Base-by-base conservation (phyloP, 495 filamentous ascomycete species). In the Penicillium bovifimosum region DNA sequence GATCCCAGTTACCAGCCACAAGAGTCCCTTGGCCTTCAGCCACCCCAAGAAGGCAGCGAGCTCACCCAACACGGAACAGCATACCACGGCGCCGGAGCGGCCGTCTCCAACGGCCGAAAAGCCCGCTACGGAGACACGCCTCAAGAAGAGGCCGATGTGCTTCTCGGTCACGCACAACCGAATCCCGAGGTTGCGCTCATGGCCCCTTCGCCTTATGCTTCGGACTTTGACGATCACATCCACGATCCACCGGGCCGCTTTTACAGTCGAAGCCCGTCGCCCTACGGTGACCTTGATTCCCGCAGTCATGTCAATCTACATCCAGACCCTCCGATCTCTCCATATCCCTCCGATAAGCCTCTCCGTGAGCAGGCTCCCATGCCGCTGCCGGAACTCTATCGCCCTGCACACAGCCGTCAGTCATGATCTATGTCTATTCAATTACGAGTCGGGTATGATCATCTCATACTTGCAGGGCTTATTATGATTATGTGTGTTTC, bases 1-100 rank as follows among this genome's bases (percentile, higher is more conserved):
- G 82, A 86, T 53, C 56, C 67, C 16, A 79, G 74, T 42, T 86
- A 86, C 50, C 64, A 63, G 38, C 58, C 55, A n/a, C 47, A 41
- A 28, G 65, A 71, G 34, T 50, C 63, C 3, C 69, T 74, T 28
- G 64, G 65, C 10, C 62, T 77, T 7, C 56, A 69, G 14, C 38
- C 62, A 26, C 48, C 63, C 4, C 56, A 59, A 11, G 34, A 41
- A 13, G 54, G 47, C 38, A 42, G 48, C 31, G 48, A 50, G 13
- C 39, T 49, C 35, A 45, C 51, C 9, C 26, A 47, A 14, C 49
- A 55, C 11, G 56, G 53, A 14, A 74, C 73, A 1, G 64, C 63
- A n/a, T 73, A 75, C 41, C 48, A 48, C 45, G 72, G 69, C 26
- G 62, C 68, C 16, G 60, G 64, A 16, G 34, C 53, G 5, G 20